Evolutionary conservation across 179 eudicot genomes (phyloP).

Genomic region (Silene noctiflora): DNA sequence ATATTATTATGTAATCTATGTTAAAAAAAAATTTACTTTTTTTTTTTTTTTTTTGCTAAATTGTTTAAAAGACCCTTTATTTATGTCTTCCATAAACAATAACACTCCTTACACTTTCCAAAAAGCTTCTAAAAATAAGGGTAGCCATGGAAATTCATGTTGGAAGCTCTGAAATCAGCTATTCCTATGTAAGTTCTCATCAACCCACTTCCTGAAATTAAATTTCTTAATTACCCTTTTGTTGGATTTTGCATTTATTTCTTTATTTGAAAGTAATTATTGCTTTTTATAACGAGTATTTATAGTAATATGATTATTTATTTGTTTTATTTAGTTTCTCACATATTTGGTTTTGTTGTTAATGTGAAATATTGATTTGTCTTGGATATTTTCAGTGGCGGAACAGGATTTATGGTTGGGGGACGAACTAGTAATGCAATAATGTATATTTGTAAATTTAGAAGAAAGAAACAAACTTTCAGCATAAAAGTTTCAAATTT

Average conservation of each 20-base stretch:
- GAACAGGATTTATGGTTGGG: too few relatives aligned
- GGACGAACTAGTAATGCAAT: too few relatives aligned
- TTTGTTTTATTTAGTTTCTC: not conserved
- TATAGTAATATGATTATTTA: not conserved
- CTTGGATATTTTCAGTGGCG: not conserved
- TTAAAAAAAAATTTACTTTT: too few relatives aligned
- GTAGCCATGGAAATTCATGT: constrained; percentile 24
- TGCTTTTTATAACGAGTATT: not conserved
- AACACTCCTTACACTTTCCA: constrained; percentile 3
- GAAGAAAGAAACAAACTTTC: too few relatives aligned
- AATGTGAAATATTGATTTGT: not conserved
- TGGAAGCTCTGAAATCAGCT: constrained; percentile 33
- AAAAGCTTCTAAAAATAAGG: constrained; percentile 5
- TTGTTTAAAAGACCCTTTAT: constrained; percentile 26
- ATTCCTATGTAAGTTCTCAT: constrained; percentile 29
- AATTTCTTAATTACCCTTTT: constrained; percentile 25
- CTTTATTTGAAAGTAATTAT: not conserved
- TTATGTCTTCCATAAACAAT: not conserved
- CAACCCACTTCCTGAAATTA: constrained; percentile 26
- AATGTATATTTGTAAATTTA: too few relatives aligned
- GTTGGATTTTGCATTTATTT: not conserved
- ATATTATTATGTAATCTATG: not conserved
- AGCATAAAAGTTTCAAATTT: too few relatives aligned
- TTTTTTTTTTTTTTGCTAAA: constrained; percentile 18
- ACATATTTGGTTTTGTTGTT: not conserved